Evolutionary conservation across 2,329 filamentous ascomycete species (phyloP).

Genomic region (Harringtonia lauricola): DNA sequence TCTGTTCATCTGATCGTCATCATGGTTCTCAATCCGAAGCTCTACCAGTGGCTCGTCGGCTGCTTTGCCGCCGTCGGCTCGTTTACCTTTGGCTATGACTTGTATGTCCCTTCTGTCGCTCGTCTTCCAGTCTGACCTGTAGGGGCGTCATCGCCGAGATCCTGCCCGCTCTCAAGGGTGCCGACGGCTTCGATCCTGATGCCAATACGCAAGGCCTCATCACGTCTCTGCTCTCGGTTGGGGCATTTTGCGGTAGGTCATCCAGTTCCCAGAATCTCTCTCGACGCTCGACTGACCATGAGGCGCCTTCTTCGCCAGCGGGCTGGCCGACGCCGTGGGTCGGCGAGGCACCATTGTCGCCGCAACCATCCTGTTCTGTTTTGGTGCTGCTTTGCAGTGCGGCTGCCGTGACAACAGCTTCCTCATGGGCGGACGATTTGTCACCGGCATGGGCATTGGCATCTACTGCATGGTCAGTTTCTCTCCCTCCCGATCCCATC

Average conservation of each 20-base stretch:
- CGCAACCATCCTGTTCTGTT: conserved; percentile 43
- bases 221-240: not conserved
- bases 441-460: conserved; percentile 47
- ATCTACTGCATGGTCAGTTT: conserved; percentile 9
- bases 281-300: no score
- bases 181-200: not conserved
- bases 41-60: conserved; percentile 5
- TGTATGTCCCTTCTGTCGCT: not conserved
- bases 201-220: not conserved
- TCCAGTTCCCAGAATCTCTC: no score
- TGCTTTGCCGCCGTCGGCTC: conserved; percentile 2
- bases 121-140: not conserved
- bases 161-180: not conserved
- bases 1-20: no score
- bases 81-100: conserved; percentile 4
- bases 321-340: conserved; percentile 41
- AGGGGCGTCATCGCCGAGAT: conserved; percentile 1
- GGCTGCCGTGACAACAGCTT: conserved; percentile 41
- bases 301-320: conserved; percentile 30
- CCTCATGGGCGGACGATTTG: conserved; percentile 46
- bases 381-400: conserved; percentile 50
- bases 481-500: conserved; percentile 45
- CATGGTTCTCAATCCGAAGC: conserved; percentile 4
- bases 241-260: not conserved
- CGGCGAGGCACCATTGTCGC: conserved; percentile 46